These are phyloP conservation scores for Anaeramoeba ignava DNA, from an alignment of 78 protist species.

Conservation along the genomic window DNA sequence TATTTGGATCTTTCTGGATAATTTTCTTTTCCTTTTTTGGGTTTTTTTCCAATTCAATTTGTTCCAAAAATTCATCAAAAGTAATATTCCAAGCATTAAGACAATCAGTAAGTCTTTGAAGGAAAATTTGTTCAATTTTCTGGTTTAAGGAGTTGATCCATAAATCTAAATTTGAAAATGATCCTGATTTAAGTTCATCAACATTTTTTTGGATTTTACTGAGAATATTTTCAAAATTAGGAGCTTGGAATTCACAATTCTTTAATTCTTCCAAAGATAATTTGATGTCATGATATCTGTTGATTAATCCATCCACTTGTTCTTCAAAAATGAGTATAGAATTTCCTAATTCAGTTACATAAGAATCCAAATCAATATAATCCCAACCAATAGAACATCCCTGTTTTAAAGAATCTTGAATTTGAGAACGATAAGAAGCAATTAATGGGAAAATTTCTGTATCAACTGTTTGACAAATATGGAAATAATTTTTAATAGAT, in stretches of 20 bases:
- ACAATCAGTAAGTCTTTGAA: neutral
- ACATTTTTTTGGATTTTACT: neutral
- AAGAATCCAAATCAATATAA: neutral
- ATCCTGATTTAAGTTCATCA: neutral
- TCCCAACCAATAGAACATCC: neutral
- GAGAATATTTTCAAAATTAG: neutral
- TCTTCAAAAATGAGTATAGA: neutral
- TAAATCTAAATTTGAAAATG: neutral
- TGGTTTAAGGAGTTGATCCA: neutral
- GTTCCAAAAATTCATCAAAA: neutral
- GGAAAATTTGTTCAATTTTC: neutral
- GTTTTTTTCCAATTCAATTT: neutral
- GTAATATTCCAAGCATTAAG: neutral
- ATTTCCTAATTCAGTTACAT: neutral
- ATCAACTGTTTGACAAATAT: conserved; percentile 21
- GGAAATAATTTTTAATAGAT: conserved; percentile 42
- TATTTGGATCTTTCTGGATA: neutral
- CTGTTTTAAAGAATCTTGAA: conserved; percentile 31
- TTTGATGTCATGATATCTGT: neutral
- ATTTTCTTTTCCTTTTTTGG: no score
- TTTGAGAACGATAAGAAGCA: conserved; percentile 33
- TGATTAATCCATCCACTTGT: neutral
- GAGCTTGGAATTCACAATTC: neutral
- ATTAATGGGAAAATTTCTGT: conserved; percentile 38
- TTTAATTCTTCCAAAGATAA: neutral